Conservation (phyloP, 2,329 filamentous ascomycete species). For the Dothideomycetidae sp. region DNA sequence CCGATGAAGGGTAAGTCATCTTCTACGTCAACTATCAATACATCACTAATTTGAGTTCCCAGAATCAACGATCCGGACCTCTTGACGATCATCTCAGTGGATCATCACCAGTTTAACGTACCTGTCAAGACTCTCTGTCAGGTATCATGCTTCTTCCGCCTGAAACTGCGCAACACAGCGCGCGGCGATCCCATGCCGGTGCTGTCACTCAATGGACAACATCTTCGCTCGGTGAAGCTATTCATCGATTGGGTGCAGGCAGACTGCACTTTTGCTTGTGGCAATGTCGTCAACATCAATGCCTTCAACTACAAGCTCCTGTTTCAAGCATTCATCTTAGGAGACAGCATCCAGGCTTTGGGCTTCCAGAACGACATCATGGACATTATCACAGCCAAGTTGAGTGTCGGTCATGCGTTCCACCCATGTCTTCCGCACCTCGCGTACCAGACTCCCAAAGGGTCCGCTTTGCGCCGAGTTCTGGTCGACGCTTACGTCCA, state of each 20-base stretch:
- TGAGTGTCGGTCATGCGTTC: constrained; percentile 4
- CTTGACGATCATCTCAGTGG: neutral
- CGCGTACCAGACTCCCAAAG: constrained; percentile 12
- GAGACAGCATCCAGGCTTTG: neutral
- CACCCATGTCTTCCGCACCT: constrained; percentile 7
- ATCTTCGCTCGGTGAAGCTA: neutral
- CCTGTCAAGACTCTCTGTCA: neutral
- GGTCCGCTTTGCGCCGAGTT: constrained; percentile 12
- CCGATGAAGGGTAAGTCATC: neutral
- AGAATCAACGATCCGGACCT: neutral
- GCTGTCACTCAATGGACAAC: neutral
- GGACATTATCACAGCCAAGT: constrained; percentile 6
- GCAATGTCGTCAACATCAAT: neutral
- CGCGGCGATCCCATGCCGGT: neutral
- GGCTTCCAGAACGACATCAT: constrained; percentile 6
- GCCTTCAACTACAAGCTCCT: constrained; percentile 1
- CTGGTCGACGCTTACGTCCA: constrained; percentile 13
- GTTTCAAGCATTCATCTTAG: constrained; percentile 3
- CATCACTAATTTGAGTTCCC: neutral
- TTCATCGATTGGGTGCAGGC: neutral
- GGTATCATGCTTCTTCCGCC: neutral
- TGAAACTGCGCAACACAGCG: neutral
- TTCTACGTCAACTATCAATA: neutral
- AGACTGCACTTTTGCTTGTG: neutral
- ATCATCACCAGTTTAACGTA: neutral